Base-by-base conservation (phyloP, 306 rosid genomes). In the Parietaria judaica region DNA sequence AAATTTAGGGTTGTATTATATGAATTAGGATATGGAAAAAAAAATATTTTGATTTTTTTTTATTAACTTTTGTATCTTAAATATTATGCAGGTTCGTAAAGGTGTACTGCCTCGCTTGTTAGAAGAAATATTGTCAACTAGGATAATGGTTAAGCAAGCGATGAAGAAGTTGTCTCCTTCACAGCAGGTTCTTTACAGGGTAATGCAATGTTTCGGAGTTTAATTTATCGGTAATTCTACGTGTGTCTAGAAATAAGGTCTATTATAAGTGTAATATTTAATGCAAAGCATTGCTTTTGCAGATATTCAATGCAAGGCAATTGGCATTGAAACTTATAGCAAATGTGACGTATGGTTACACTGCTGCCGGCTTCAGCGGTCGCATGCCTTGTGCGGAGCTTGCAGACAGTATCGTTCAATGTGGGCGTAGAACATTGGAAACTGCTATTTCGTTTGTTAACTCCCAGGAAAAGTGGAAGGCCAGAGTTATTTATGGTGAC, bases 381-480 rank as follows among this genome's bases (percentile, higher is more conserved):
- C 98, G 98, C 66, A 91, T 91, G 98, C 98, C 98, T 73, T 91
- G 95, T 78, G 96, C 95, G 14, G 96, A 91, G 78, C 88, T 91
- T 73, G 98, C 98, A 13, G 98, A 91, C 76, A 87, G 92, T 77
- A 88, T 91, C 51, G 96, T 91, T 77, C 96, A 91, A 54, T 91
- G 96, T 50, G 98, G 95, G 69, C 92, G 98, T 38, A 61, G 88
- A 66, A 91, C 98, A 35, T 73, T 88, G 68, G 92, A 91, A 74
- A 88, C 63, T 72, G 98, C 96, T 62, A 88, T 91, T 70, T 85
- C 86, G 49, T 84, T 78, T 77, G 92, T 91, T 60, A 88, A 91
- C 83, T 80, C 64, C 62, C 83, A 91, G 51, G 86, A 88, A 37
- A 85, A 77, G 69, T 91, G 98, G 96, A 85, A 88, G 66, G 98